Evolutionary conservation across 2,329 filamentous ascomycete genomes (phyloP).

Genomic region (Venturia oleaginea): DNA sequence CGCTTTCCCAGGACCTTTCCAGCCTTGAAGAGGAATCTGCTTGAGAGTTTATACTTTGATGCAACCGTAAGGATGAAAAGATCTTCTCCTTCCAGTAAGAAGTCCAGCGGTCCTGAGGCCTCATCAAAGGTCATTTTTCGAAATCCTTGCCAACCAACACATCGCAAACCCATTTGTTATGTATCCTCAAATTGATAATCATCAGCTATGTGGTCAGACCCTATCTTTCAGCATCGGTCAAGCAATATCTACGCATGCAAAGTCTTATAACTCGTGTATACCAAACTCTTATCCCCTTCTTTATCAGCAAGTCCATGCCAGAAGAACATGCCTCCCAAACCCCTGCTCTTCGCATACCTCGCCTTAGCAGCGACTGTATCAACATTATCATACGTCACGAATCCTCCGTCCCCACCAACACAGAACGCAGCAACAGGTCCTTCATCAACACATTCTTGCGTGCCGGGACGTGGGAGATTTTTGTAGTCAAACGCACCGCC

Average conservation of each 20-base stretch:
- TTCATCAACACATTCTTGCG: slow-evolving; percentile 60
- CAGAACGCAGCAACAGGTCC: slow-evolving; percentile 62
- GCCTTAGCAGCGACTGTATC: slow-evolving; percentile 70
- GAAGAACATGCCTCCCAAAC: slow-evolving; percentile 69
- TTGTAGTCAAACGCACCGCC: slow-evolving; percentile 66
- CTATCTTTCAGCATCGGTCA: too few species aligned
- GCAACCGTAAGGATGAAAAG: too few species aligned
- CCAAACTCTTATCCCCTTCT: slow-evolving; percentile 43
- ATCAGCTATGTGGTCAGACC: too few species aligned
- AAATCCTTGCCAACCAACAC: too few species aligned
- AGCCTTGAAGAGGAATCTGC: too few species aligned
- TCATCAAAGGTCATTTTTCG: too few species aligned
- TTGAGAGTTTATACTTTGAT: too few species aligned
- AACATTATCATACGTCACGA: slow-evolving; percentile 71
- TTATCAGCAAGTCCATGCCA: slow-evolving; percentile 70
- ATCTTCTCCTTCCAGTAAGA: background rate
- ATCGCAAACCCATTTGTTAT: too few species aligned
- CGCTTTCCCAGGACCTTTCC: too few species aligned
- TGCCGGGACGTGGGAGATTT: slow-evolving; percentile 52
- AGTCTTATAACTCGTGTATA: slow-evolving; percentile 50
- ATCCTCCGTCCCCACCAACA: slow-evolving; percentile 63
- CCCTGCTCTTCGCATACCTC: slow-evolving; percentile 60
- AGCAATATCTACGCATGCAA: slow-evolving; percentile 33
- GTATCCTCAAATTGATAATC: background rate
- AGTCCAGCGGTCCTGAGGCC: too few species aligned